phyloP scores from a whole-genome alignment of 2,329 filamentous ascomycete genomes.

The Stachybotrys elegans region DNA sequence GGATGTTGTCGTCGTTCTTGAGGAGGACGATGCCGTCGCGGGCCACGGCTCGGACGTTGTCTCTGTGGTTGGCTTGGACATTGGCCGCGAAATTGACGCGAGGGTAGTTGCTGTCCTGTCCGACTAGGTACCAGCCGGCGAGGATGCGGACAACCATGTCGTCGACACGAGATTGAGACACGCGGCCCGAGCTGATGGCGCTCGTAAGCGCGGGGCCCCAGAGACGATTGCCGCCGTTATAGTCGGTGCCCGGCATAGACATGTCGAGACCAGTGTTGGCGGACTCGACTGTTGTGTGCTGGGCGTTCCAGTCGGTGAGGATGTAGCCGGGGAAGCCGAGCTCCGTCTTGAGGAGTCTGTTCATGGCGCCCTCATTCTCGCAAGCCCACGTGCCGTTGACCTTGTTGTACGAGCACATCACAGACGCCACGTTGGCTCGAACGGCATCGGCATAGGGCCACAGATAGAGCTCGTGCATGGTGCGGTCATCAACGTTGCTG shows the following conservation, averaged over 20 bases:
- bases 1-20: slow-evolving; percentile 53
- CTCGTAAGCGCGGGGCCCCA: slow-evolving; percentile 51
- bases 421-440: slow-evolving; percentile 50
- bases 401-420: slow-evolving; percentile 65
- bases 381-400: slow-evolving; percentile 69
- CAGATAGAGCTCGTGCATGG: slow-evolving; percentile 59
- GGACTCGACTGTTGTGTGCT: slow-evolving; percentile 57
- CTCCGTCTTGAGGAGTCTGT: slow-evolving; percentile 60
- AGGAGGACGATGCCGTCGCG: slow-evolving; percentile 60
- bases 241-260: slow-evolving; percentile 66
- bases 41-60: slow-evolving; percentile 53
- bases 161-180: slow-evolving; percentile 56
- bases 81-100: slow-evolving; percentile 47
- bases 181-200: slow-evolving; percentile 52
- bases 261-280: slow-evolving; percentile 61
- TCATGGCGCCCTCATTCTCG: slow-evolving; percentile 62
- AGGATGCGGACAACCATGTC: slow-evolving; percentile 64
- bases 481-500: slow-evolving; percentile 56
- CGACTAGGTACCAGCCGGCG: slow-evolving; percentile 54
- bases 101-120: slow-evolving; percentile 48
- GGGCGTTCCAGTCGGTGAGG: slow-evolving; percentile 63
- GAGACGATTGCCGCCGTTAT: slow-evolving; percentile 44
- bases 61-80: slow-evolving; percentile 55
- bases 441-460: slow-evolving; percentile 70
- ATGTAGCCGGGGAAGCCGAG: slow-evolving; percentile 61